Percentiles rank a stretch among this genome's conserved stretches.
phyloP scores from a whole-genome alignment of 768 basidiomycete genomes.

The Albatrellus ellisii region DNA sequence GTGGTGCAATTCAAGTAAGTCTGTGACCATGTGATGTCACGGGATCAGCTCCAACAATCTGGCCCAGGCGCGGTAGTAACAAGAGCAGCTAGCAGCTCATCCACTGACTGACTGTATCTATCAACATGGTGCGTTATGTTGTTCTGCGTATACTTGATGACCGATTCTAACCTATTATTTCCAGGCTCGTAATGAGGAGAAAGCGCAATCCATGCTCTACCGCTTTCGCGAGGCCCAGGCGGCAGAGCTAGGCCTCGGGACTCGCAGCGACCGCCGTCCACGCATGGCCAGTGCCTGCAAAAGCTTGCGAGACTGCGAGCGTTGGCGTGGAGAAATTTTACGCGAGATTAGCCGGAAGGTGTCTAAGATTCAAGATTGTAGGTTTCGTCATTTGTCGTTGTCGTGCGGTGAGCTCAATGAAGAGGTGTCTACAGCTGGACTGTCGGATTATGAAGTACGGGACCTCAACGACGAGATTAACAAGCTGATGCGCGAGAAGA shows the following conservation, averaged over 20 bases:
- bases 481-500: conserved; percentile 85
- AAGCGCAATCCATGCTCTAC: conserved; percentile 90
- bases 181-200: conserved; percentile 96
- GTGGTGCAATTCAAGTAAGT: no score
- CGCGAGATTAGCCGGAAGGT: conserved; percentile 94
- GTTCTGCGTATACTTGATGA: neutral
- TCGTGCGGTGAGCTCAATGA: neutral
- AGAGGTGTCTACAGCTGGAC: conserved; percentile 42
- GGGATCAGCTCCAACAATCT: no score
- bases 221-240: conserved; percentile 96
- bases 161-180: neutral
- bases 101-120: neutral
- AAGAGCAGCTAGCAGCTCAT: no score
- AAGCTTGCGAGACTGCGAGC: conserved; percentile 83
- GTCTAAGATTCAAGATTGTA: conserved; percentile 94
- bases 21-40: no score
- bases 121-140: neutral
- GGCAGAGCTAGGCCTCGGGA: conserved; percentile 85
- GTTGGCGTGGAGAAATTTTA: conserved; percentile 92
- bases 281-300: conserved; percentile 89
- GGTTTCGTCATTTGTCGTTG: conserved; percentile 16
- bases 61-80: no score
- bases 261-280: conserved; percentile 74
- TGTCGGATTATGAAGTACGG: conserved; percentile 92
- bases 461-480: conserved; percentile 98